These are phyloP conservation scores for Conringia planisiliqua DNA, from an alignment of 345 rosid species.

Conservation along the genomic window DNA sequence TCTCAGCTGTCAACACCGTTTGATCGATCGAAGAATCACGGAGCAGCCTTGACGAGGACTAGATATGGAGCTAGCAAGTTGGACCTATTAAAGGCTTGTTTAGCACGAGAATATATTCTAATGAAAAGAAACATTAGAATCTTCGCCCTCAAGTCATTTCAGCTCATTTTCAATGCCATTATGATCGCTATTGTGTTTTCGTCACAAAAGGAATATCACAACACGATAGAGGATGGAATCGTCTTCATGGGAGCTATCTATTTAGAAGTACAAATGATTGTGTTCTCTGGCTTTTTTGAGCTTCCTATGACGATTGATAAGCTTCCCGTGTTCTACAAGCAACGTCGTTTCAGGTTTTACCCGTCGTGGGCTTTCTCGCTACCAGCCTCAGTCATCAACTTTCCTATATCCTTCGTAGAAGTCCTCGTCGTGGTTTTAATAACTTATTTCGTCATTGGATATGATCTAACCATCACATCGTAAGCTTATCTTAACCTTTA, in stretches of 20 bases:
- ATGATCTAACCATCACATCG: slow-evolving; percentile 48
- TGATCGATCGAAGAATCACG: slow-evolving; percentile 49
- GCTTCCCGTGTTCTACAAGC: slow-evolving; percentile 80
- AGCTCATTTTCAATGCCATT: slow-evolving; percentile 21
- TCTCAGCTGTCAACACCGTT: slow-evolving; percentile 49
- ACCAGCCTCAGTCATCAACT: slow-evolving; percentile 52
- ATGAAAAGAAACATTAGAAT: slow-evolving; percentile 63
- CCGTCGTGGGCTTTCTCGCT: slow-evolving; percentile 67
- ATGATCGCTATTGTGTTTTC: slow-evolving; percentile 17
- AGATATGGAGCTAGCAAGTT: slow-evolving; percentile 47
- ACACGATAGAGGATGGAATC: slow-evolving; percentile 30
- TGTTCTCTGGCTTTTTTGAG: slow-evolving; percentile 55
- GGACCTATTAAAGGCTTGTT: slow-evolving; percentile 54
- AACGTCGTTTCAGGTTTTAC: slow-evolving; percentile 55
- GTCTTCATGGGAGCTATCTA: slow-evolving; percentile 55
- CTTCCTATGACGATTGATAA: slow-evolving; percentile 63
- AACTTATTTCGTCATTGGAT: slow-evolving; percentile 57
- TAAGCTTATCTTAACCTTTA: slow-evolving; percentile 6
- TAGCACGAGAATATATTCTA: slow-evolving; percentile 50
- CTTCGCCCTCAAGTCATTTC: slow-evolving; percentile 45
- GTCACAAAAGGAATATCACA: slow-evolving; percentile 17
- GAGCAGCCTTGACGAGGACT: slow-evolving; percentile 50
- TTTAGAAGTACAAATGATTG: slow-evolving; percentile 42
- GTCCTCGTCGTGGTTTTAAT: slow-evolving; percentile 45
- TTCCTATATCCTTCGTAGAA: slow-evolving; percentile 57